Conservation (phyloP, 345 rosid genomes). For the Corchorus olitorius region DNA sequence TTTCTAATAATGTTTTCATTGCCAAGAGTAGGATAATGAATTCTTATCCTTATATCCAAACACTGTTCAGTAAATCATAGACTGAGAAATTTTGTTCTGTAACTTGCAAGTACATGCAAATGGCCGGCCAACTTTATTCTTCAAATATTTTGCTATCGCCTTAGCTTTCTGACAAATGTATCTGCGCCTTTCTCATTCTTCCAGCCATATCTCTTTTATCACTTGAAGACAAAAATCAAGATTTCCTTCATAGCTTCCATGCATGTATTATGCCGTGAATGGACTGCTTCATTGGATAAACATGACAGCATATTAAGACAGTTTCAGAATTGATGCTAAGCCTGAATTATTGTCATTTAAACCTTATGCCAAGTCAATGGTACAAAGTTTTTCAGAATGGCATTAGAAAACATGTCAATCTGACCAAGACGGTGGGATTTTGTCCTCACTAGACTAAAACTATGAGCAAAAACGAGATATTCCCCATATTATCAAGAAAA, state of each 20-base stretch:
- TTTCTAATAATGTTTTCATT: not conserved
- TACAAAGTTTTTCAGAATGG: too few relatives aligned
- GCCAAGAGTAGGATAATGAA: not conserved
- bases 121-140: constrained; percentile 13
- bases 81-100: not conserved
- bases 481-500: not conserved
- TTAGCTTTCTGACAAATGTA: not conserved
- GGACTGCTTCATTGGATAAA: not conserved
- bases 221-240: not conserved
- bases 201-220: not conserved
- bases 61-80: not conserved
- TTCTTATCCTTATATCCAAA: not conserved
- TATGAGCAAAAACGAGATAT: constrained; percentile 4
- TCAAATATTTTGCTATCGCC: not conserved
- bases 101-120: not conserved
- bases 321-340: not conserved
- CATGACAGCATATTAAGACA: not conserved
- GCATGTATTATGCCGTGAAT: not conserved
- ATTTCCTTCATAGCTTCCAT: not conserved
- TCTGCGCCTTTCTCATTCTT: not conserved
- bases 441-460: not conserved
- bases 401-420: not conserved
- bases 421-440: not conserved
- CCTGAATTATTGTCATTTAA: not conserved
- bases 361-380: not conserved